phyloP scores from a whole-genome alignment of 495 filamentous ascomycete genomes.

The Saxispiralis lemnorum region DNA sequence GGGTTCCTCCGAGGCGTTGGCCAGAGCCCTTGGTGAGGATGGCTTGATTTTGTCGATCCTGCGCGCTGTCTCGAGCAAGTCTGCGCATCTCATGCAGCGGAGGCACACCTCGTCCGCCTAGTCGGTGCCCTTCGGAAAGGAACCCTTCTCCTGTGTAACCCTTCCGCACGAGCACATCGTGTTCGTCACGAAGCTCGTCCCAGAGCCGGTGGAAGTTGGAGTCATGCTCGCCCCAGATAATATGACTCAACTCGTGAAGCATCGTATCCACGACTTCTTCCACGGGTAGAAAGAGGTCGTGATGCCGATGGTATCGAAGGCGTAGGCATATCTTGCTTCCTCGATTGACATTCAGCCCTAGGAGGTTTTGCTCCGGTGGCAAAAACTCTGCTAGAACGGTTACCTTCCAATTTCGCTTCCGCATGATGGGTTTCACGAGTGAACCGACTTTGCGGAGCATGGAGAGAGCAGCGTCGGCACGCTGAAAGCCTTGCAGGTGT shows the following conservation, averaged over 20 bases:
- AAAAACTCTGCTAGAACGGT: conserved; percentile 70
- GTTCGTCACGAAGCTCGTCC: conserved; percentile 75
- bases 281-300: conserved; percentile 58
- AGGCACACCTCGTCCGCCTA: conserved; percentile 41
- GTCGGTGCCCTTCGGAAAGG: conserved; percentile 50
- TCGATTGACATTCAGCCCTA: conserved; percentile 61
- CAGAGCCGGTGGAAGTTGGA: conserved; percentile 66
- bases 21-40: conserved; percentile 40
- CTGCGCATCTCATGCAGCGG: conserved; percentile 61
- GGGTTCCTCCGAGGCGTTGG: conserved; percentile 54
- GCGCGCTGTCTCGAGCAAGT: conserved; percentile 51
- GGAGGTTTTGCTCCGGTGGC: conserved; percentile 52
- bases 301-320: conserved; percentile 59
- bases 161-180: conserved; percentile 52
- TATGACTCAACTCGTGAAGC: conserved; percentile 93
- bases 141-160: conserved; percentile 91
- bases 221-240: conserved; percentile 66
- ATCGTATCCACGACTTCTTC: conserved; percentile 77
- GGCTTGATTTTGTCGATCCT: conserved; percentile 42
- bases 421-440: conserved; percentile 89
- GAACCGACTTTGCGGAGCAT: conserved; percentile 69
- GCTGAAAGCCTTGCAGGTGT: conserved; percentile 55
- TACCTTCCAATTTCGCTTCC: conserved; percentile 66
- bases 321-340: conserved; percentile 71
- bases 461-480: conserved; percentile 64